These are phyloP conservation scores for Puccinia coronata DNA, from an alignment of 1,284 basidiomycete genomes.

Conservation along the genomic window DNA sequence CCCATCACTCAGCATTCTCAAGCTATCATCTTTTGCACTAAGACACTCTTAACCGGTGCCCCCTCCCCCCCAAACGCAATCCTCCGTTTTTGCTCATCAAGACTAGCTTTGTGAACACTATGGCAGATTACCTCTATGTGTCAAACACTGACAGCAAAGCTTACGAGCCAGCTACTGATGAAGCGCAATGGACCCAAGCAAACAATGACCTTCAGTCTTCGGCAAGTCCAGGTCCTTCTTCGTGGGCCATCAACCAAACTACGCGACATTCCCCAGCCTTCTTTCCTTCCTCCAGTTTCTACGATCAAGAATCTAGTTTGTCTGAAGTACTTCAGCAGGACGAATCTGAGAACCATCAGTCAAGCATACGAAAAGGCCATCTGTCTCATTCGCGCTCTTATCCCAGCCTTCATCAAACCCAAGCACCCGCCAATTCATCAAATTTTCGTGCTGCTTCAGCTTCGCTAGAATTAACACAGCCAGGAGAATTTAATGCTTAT, in stretches of 20 bases:
- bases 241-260: slow-evolving; percentile 1
- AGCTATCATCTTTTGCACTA: slow-evolving; percentile 1
- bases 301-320: background rate
- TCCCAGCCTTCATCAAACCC: slow-evolving; percentile 24
- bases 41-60: background rate
- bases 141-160: background rate
- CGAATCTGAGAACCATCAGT: slow-evolving; percentile 1
- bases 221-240: slow-evolving; percentile 14
- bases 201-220: slow-evolving; percentile 3
- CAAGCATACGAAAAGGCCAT: slow-evolving; percentile 15
- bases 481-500: slow-evolving; percentile 37
- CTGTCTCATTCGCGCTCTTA: slow-evolving; percentile 48
- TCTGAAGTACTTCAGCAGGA: slow-evolving; percentile 14
- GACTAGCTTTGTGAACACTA: slow-evolving; percentile 9
- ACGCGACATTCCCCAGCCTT: background rate
- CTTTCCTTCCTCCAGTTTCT: background rate
- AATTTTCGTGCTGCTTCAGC: slow-evolving; percentile 27
- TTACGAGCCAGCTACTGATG: background rate
- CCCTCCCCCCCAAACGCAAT: background rate
- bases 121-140: slow-evolving; percentile 14
- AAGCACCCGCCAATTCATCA: background rate
- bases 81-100: background rate
- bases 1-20: background rate
- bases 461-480: slow-evolving; percentile 40
- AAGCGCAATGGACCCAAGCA: background rate